Evolutionary conservation across 2,329 filamentous ascomycete genomes (phyloP).

Genomic region (Xylariaceae sp.): DNA sequence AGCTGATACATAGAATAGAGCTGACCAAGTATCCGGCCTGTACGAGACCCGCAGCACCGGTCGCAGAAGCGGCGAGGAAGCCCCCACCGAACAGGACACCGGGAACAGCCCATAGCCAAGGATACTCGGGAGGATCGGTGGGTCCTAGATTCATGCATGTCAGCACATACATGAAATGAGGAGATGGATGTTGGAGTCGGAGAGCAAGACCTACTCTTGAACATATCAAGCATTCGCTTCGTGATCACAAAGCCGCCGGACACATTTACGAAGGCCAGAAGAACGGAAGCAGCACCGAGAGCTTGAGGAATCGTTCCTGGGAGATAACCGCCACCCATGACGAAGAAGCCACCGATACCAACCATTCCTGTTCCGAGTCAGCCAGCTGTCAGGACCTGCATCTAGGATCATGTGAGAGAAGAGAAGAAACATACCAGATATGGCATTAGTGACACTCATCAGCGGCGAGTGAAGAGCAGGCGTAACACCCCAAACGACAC

Average conservation of each 20-base stretch:
- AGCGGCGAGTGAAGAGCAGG: constrained; percentile 83
- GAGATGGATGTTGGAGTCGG: no score
- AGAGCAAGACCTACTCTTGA: constrained; percentile 54
- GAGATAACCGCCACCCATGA: constrained; percentile 77
- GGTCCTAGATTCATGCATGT: constrained; percentile 46
- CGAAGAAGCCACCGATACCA: constrained; percentile 81
- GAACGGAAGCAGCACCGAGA: constrained; percentile 74
- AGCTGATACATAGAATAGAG: constrained; percentile 79
- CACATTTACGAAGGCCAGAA: constrained; percentile 84
- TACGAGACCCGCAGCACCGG: constrained; percentile 77
- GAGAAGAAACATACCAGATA: constrained; percentile 63
- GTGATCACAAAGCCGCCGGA: constrained; percentile 88
- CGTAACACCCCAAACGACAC: constrained; percentile 81
- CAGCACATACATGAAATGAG: neutral
- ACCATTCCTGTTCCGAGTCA: constrained; percentile 61
- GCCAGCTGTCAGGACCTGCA: neutral
- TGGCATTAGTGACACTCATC: constrained; percentile 92
- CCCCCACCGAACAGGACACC: constrained; percentile 75
- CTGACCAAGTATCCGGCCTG: constrained; percentile 85
- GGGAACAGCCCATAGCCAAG: constrained; percentile 79
- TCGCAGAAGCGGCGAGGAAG: constrained; percentile 73
- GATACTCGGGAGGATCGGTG: constrained; percentile 83
- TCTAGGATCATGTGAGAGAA: no score
- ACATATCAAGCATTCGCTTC: constrained; percentile 92
- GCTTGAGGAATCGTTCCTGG: constrained; percentile 75